A percentile compares a stretch with the other conserved stretches of the same genome.
Conservation (phyloP, 2,329 filamentous ascomycete genomes). For the Aspergillus novoparasiticus region DNA sequence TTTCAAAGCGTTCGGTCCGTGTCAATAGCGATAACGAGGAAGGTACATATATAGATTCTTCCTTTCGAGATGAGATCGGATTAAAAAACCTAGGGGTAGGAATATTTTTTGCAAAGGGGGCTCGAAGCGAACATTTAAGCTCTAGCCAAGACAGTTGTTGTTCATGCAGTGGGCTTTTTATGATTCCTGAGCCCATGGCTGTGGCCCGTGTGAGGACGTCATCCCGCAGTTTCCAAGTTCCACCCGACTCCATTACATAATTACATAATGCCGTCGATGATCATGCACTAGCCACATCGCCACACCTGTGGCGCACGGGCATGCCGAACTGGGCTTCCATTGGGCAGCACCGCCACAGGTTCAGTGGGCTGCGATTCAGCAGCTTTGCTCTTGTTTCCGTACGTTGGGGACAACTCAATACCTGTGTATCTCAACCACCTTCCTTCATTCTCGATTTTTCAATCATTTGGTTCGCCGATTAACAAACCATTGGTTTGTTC, state of each 20-base stretch:
- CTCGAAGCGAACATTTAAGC: slow-evolving; percentile 1
- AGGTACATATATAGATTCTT: not conserved
- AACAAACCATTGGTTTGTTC: slow-evolving; percentile 10
- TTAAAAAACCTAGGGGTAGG: not conserved
- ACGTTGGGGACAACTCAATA: slow-evolving; percentile 2
- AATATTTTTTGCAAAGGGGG: not conserved
- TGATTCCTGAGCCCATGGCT: not conserved
- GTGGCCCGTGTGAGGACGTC: slow-evolving; percentile 22
- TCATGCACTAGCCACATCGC: slow-evolving; percentile 7
- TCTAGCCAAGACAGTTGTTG: not conserved
- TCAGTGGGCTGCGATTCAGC: not conserved
- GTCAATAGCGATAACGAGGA: not conserved
- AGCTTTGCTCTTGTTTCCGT: not conserved
- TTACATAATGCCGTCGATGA: not conserved
- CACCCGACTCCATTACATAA: not conserved
- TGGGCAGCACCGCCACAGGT: slow-evolving; percentile 14
- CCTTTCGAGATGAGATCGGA: not conserved
- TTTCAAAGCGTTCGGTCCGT: not conserved
- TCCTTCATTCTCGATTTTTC: not conserved
- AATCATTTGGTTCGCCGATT: slow-evolving; percentile 5
- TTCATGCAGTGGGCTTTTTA: not conserved
- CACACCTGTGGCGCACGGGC: slow-evolving; percentile 12
- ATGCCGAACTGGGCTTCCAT: not conserved
- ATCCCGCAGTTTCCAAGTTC: slow-evolving; percentile 18
- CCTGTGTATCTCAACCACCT: slow-evolving; percentile 1